Base-by-base conservation (phyloP, 768 basidiomycete species). In the Rhodotorula graminis region DNA sequence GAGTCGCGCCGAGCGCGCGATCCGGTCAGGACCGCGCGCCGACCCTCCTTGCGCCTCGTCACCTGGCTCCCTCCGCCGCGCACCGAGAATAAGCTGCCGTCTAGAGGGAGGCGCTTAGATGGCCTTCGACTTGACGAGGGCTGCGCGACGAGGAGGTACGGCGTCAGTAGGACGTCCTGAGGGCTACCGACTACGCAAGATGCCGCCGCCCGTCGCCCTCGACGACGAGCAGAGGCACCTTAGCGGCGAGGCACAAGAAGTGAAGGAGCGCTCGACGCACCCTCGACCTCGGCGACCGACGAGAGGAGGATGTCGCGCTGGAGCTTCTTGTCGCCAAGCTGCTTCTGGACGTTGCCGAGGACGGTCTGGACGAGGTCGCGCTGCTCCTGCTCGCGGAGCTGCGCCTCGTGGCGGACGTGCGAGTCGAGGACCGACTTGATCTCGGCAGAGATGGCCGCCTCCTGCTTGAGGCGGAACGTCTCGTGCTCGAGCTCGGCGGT, bases 401-500 rank as follows among this genome's bases (percentile, higher is more conserved):
- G 92, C 80, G 96, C 94, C 85, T 98, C 95, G 83, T 88, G 93
- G 80, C 96, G 90, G 69, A 93, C 95, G 94, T 94, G 96, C 81
- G 90, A 91, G 85, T 98, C 96, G 68, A 99, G 87, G 53, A 98
- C 94, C 44, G 89, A 78, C 84, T 97, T 98, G 80, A 97, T 84
- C 84, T 99, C 96, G 57, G 90, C 75, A 44, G 93, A 88, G 79
- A 98, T 84, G 56, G 87, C 88, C 70, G 89, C 88, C 82, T 92
- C 90, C 84, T 99, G 96, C 78, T 88, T 86, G 80, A 92, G 91
- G 59, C 90, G 88, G 78, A 98, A 99, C 69, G 90, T 88, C 78
- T 91, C 88, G 71, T 88, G 85, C 83, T 99, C 96, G 78, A 96
- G 85, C 78, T 88, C 83, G 62, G 94, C 94, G 73, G 93, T 97